Evolutionary conservation across 257 asterid species (phyloP), one percentile per base, ranked within the genome.

Genomic region (Eustoma russellianum): DNA sequence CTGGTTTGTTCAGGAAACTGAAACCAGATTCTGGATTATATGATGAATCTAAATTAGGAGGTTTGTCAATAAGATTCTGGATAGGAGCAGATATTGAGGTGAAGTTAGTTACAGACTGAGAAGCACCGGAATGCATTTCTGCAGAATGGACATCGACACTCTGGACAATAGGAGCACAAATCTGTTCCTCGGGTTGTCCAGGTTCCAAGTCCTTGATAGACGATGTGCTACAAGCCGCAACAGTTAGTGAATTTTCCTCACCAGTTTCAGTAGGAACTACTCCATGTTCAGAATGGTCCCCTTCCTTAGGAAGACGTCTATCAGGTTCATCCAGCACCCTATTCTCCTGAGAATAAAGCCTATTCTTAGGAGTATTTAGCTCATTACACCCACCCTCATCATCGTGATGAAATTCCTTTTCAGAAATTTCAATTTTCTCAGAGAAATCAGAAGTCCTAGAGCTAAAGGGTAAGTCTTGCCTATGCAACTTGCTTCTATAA

Each of bases 401-500:
- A 55, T 68, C 77, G 67, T 48, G 53, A 13, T 44, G 54, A 51
- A 63, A 60, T 59, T 61, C 64, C 40, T 50, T 52, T 47, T 67
- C 41, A 64, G 46, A 62, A 41, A 61, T 52, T 59, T 68, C 61
- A 63, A n/a, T 55, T 62, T 74, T 70, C 41, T 65, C 66, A 50
- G 58, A 61, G 46, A 59, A 52, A 63, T 64, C 70, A 50, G 66
- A 77, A 69, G 63, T 66, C 65, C 57, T 66, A 57, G 76, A 60
- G 60, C 66, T 46, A 63, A 61, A 70, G 7, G 70, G 53, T 17
- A 52, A 54, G 55, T 77, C 87, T 52, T 64, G 71, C 58, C 75
- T 47, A 62, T 73, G 82, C 19, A 62, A 67, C 60, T 73, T 80
- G 56, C 72, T 77, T 74, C 78, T 76, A 35, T 55, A 58, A 62